Conservation (phyloP, 257 asterid species). For the Solanum ossicruentum region DNA sequence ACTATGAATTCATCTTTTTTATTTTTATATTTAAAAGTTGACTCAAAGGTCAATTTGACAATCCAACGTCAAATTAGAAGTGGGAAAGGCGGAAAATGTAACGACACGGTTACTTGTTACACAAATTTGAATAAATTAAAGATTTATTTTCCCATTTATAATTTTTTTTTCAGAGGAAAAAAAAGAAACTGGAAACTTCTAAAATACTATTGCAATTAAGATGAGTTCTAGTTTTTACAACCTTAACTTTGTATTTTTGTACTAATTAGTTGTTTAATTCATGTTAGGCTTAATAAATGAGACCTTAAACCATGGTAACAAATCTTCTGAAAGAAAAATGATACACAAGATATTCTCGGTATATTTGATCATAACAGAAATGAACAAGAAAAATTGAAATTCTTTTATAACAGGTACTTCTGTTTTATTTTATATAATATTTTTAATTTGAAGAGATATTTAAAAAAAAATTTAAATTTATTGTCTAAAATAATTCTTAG, state of each 20-base stretch:
- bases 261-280: neutral
- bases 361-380: too few species aligned
- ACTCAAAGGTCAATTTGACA: neutral
- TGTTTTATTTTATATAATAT: too few species aligned
- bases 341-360: too few species aligned
- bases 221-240: neutral
- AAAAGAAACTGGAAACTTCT: neutral
- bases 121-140: neutral
- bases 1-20: neutral
- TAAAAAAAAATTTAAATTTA: too few species aligned
- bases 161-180: neutral
- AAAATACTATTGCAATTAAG: neutral
- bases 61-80: constrained; percentile 5
- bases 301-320: neutral
- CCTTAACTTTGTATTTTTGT: neutral
- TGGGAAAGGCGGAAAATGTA: neutral
- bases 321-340: too few species aligned
- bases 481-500: too few species aligned
- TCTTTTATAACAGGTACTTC: too few species aligned
- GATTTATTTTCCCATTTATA: neutral
- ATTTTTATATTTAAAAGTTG: neutral
- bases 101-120: constrained; percentile 2
- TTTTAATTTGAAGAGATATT: too few species aligned
- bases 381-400: too few species aligned
- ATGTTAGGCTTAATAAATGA: neutral